phyloP scores from a whole-genome alignment of 2,329 filamentous ascomycete genomes.

The Nannizzia gypsea region DNA sequence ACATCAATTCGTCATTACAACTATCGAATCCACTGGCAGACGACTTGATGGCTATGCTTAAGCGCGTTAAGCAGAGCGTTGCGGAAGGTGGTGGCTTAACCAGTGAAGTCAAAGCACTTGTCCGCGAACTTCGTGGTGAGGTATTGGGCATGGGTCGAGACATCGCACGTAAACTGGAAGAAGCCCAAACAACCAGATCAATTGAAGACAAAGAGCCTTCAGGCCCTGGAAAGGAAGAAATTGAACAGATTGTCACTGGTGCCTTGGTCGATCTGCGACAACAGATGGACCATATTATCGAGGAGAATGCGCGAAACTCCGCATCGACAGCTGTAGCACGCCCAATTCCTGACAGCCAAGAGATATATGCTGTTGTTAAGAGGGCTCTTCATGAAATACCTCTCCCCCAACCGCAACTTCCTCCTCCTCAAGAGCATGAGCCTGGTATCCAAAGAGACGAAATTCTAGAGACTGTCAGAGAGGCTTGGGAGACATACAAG shows the following conservation, averaged over 20 bases:
- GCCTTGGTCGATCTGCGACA: conserved; percentile 71
- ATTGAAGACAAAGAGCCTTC: conserved; percentile 36
- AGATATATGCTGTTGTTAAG: conserved; percentile 75
- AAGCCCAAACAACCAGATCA: conserved; percentile 43
- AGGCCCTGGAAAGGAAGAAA: conserved; percentile 51
- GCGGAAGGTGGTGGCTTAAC: conserved; percentile 78
- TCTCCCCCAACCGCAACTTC: conserved; percentile 44
- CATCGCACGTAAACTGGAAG: conserved; percentile 65
- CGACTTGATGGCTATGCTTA: conserved; percentile 70
- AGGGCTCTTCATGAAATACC: conserved; percentile 52
- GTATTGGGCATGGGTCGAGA: conserved; percentile 91
- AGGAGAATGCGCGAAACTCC: conserved; percentile 60
- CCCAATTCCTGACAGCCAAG: conserved; percentile 61
- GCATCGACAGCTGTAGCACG: conserved; percentile 51
- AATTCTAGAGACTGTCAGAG: conserved; percentile 72
- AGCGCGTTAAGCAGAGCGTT: conserved; percentile 82
- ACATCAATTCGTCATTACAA: conserved; percentile 1
- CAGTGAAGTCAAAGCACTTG: conserved; percentile 79
- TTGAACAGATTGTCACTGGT: conserved; percentile 66
- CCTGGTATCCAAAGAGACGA: conserved; percentile 61
- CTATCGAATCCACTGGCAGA: conserved; percentile 50
- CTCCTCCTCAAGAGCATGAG: conserved; percentile 38
- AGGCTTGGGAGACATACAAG: conserved; percentile 90
- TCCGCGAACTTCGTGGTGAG: conserved; percentile 80
- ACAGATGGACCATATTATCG: conserved; percentile 68